Evolutionary conservation across 305 asterid species (phyloP).

Genomic region (Solanum hybrid): DNA sequence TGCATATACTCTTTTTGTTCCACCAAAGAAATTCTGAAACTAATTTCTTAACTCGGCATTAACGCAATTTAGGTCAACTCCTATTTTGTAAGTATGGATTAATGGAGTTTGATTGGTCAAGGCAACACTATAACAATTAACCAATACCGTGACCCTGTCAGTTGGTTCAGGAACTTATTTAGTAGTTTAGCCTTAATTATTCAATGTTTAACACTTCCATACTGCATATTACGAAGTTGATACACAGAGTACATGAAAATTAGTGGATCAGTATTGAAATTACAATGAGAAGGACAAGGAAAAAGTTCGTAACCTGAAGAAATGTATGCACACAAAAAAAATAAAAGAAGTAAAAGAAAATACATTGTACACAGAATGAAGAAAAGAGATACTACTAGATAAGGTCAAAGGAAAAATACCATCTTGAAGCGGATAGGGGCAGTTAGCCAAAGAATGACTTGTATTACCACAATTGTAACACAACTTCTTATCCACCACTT

Average conservation of each 20-base stretch:
- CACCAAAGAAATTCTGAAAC: background rate
- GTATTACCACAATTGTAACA: conserved; percentile 84
- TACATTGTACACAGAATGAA: background rate
- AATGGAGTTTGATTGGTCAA: background rate
- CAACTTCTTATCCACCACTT: conserved; percentile 32
- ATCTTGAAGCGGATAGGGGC: conserved; percentile 72
- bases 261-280: background rate
- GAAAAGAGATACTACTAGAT: background rate
- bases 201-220: background rate
- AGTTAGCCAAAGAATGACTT: conserved; percentile 64
- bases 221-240: background rate
- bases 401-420: conserved; percentile 31
- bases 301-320: background rate
- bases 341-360: background rate
- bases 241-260: background rate
- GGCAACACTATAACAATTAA: background rate
- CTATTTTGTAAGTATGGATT: background rate
- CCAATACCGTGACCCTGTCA: background rate
- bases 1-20: background rate
- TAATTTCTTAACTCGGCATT: background rate
- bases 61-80: background rate
- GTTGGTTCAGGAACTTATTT: background rate
- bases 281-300: background rate
- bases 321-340: background rate
- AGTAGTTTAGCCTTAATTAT: background rate